Evolutionary conservation across 306 rosid species (phyloP).

Genomic region (Leucaena leucocephala): DNA sequence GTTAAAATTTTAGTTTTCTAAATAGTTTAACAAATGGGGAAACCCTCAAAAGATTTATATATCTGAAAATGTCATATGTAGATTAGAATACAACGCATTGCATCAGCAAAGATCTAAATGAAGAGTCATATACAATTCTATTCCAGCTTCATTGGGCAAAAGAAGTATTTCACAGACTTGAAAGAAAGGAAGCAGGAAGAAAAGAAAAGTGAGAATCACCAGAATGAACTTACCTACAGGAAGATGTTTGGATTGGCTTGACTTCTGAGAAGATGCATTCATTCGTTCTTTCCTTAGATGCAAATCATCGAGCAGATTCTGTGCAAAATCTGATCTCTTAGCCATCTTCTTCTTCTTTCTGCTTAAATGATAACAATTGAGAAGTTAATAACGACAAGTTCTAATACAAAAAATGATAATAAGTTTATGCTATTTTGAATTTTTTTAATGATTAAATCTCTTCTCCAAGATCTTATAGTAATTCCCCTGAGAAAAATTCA

Average conservation of each 20-base stretch:
- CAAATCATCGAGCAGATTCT: slow-evolving; percentile 90
- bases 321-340: slow-evolving; percentile 90
- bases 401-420: too few relatives aligned
- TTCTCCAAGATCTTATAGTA: too few relatives aligned
- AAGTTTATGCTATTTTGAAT: too few relatives aligned
- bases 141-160: neutral
- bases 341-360: slow-evolving; percentile 52
- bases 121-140: neutral
- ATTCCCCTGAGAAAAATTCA: too few relatives aligned
- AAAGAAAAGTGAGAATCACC: neutral
- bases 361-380: too few relatives aligned
- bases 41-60: neutral
- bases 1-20: neutral
- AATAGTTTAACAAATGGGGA: neutral
- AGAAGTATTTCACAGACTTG: neutral
- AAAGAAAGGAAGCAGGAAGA: neutral
- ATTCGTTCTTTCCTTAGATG: slow-evolving; percentile 71
- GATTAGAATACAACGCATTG: neutral
- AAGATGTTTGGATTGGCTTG: slow-evolving; percentile 59
- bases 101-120: neutral
- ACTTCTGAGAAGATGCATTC: slow-evolving; percentile 64
- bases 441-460: too few relatives aligned
- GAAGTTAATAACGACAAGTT: too few relatives aligned
- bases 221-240: slow-evolving; percentile 57
- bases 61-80: neutral